Conservation (phyloP, 768 basidiomycete species). For the Heimioporus sp. region DNA sequence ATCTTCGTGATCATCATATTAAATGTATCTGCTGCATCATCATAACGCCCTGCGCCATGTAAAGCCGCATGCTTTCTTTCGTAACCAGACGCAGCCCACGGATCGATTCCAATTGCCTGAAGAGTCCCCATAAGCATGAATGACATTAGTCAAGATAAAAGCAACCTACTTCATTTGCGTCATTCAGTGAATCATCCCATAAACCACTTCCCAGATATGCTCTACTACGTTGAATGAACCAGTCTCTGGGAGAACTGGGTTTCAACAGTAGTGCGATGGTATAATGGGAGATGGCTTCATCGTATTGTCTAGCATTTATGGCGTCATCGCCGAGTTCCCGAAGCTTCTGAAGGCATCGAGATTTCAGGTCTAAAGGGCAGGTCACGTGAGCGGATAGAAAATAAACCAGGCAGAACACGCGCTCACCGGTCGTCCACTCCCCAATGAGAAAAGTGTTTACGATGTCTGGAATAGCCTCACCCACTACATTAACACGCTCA, state of each 20-base stretch:
- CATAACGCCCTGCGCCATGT: no score
- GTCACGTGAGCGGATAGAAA: neutral
- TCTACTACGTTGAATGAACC: neutral
- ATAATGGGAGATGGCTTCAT: neutral
- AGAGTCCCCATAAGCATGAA: no score
- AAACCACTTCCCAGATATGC: neutral
- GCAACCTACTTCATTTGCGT: neutral
- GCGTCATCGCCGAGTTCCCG: neutral
- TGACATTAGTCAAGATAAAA: no score
- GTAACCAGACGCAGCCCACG: no score
- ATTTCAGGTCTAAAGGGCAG: neutral
- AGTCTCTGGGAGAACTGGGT: neutral
- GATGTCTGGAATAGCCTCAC: neutral
- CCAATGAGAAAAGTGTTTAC: neutral
- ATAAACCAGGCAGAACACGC: no score
- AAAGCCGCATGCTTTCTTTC: no score
- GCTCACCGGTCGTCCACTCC: neutral
- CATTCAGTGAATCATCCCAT: neutral
- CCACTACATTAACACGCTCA: neutral
- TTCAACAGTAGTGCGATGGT: neutral
- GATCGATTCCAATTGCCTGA: no score
- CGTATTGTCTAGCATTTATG: neutral
- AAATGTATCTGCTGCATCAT: no score
- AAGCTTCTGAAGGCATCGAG: neutral
- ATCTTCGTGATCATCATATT: no score